phyloP scores from a whole-genome alignment of 192 early-diverging fungal species.

The Backusella circina region DNA sequence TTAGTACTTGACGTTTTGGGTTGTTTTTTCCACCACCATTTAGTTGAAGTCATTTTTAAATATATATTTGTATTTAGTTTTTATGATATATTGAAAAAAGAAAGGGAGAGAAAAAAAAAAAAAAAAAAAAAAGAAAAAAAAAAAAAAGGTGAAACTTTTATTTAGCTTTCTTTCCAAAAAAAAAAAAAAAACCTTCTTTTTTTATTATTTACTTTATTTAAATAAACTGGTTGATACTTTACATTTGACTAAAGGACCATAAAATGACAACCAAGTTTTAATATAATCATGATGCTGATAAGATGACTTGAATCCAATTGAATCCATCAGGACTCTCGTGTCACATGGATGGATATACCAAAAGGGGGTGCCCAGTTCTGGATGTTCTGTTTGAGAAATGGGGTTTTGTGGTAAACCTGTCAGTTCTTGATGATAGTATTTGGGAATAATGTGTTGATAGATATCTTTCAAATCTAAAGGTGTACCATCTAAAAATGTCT shows the following conservation, averaged over 20 bases:
- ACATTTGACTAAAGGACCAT: conserved; percentile 14
- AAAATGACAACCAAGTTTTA: conserved; percentile 20
- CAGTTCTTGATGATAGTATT: not conserved
- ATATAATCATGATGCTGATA: conserved; percentile 2
- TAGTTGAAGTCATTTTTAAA: not conserved
- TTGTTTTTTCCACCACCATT: conserved; percentile 16
- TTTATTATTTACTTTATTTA: not conserved
- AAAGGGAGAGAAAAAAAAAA: not conserved
- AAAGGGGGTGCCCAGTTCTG: conserved; percentile 46
- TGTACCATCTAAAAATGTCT: conserved; percentile 25
- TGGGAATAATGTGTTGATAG: conserved; percentile 35
- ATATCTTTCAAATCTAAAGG: conserved; percentile 40
- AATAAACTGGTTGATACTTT: conserved; percentile 8
- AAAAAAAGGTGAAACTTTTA: not conserved
- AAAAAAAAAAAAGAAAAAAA: not conserved
- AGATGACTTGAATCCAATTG: conserved; percentile 13
- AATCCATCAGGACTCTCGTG: conserved; percentile 48
- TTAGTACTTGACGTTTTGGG: not conserved
- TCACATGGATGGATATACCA: conserved; percentile 65
- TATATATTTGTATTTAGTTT: not conserved
- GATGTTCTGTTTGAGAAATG: conserved; percentile 50
- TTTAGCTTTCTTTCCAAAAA: not conserved
- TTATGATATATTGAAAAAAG: not conserved
- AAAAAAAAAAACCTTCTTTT: not conserved
- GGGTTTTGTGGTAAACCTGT: not conserved